Evolutionary conservation across 2,329 filamentous ascomycete genomes (phyloP).

Genomic region (Zasmidium angulare): DNA sequence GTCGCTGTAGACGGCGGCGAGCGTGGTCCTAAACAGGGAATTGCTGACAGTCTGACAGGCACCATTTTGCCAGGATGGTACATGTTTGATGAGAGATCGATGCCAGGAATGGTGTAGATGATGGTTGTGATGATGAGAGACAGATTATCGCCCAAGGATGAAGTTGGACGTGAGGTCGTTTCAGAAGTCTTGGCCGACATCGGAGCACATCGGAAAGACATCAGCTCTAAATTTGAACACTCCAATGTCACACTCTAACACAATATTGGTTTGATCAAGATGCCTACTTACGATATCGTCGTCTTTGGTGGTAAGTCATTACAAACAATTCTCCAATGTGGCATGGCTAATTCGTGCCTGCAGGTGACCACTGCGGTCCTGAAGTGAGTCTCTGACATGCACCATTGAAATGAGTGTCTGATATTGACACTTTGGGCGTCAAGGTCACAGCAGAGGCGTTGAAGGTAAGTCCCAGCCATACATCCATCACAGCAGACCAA

Average conservation of each 20-base stretch:
- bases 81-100: background rate
- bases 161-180: background rate
- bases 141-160: background rate
- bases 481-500: background rate
- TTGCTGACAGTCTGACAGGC: too few relatives aligned
- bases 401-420: background rate
- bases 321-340: background rate
- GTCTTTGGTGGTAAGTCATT: conserved; percentile 23
- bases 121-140: background rate
- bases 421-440: conserved; percentile 11
- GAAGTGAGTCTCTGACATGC: conserved; percentile 58
- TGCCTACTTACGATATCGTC: conserved; percentile 29
- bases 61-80: too few relatives aligned
- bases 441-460: conserved; percentile 81
- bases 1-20: too few relatives aligned
- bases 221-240: background rate
- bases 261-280: conserved; percentile 3
- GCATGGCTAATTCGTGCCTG: conserved; percentile 2
- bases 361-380: conserved; percentile 75
- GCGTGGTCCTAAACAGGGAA: too few relatives aligned
- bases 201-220: background rate
- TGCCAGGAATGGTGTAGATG: background rate
- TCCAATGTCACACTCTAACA: background rate
- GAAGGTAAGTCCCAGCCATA: conserved; percentile 59
- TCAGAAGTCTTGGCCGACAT: conserved; percentile 2